Conservation (phyloP, 805 yeast genomes). For the Candida hungchunana region DNA sequence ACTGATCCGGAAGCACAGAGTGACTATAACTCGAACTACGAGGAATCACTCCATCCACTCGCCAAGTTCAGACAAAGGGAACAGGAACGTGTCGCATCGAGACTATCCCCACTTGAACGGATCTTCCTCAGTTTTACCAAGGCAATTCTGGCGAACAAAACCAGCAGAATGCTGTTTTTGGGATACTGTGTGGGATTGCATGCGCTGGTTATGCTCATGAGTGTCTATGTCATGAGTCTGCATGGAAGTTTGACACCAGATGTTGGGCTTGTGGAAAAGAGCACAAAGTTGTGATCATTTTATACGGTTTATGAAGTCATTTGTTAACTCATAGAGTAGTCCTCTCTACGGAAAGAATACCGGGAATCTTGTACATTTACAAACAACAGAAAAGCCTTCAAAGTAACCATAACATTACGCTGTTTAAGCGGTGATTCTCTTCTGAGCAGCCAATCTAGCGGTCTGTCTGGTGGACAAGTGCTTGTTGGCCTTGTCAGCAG, state of each 20-base stretch:
- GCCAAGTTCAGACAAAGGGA: constrained; percentile 78
- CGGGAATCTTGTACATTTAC: constrained; percentile 13
- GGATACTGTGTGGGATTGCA: constrained; percentile 74
- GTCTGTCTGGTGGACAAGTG: constrained; percentile 88
- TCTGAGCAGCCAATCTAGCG: constrained; percentile 86
- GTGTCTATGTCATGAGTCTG: constrained; percentile 48
- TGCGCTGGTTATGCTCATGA: constrained; percentile 61
- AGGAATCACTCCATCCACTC: constrained; percentile 75
- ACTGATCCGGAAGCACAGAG: constrained; percentile 38
- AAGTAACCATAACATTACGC: too few species aligned
- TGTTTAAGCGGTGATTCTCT: constrained; percentile 74
- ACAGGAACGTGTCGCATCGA: constrained; percentile 66
- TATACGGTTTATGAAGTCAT: neutral
- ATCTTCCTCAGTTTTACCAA: constrained; percentile 69
- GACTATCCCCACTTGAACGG: constrained; percentile 74
- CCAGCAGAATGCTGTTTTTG: constrained; percentile 68
- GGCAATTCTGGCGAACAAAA: constrained; percentile 67
- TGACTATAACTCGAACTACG: constrained; percentile 61
- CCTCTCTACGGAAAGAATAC: too few species aligned
- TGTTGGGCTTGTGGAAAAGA: constrained; percentile 9
- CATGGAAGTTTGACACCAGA: constrained; percentile 27
- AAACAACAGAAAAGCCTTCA: constrained; percentile 11
- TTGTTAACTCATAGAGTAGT: neutral
- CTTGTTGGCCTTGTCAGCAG: constrained; percentile 62
- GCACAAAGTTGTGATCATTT: neutral